These are phyloP conservation scores for Candida sonorensis DNA, from an alignment of 805 yeast genomes.

Conservation along the genomic window DNA sequence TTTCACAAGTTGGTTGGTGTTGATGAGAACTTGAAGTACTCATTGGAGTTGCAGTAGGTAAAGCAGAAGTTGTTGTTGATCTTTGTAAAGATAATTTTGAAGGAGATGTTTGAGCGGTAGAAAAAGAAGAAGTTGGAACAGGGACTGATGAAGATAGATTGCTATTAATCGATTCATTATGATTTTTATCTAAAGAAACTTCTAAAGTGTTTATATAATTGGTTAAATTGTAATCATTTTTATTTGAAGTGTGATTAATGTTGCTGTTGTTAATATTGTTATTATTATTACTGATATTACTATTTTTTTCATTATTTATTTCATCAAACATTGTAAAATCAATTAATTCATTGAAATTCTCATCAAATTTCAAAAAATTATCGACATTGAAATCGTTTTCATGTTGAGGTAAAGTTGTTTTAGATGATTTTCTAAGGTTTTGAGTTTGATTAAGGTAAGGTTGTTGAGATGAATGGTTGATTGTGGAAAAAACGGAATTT, in stretches of 20 bases:
- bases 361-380: slow-evolving; percentile 26
- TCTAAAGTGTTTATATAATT: slow-evolving; percentile 28
- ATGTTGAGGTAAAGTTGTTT: too few relatives aligned
- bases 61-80: too few relatives aligned
- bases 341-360: slow-evolving; percentile 20
- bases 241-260: slow-evolving; percentile 1
- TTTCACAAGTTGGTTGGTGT: slow-evolving; percentile 53
- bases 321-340: slow-evolving; percentile 23
- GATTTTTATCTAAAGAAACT: slow-evolving; percentile 24
- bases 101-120: slow-evolving; percentile 1
- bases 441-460: slow-evolving; percentile 1
- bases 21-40: slow-evolving; percentile 10
- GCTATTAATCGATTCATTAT: too few relatives aligned
- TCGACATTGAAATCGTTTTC: slow-evolving; percentile 27
- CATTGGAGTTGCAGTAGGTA: slow-evolving; percentile 4
- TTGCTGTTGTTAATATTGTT: neutral
- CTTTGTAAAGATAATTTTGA: slow-evolving; percentile 4
- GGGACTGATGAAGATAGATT: slow-evolving; percentile 9
- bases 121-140: neutral
- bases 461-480: too few relatives aligned
- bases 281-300: neutral
- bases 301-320: neutral
- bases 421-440: slow-evolving; percentile 2
- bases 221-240: slow-evolving; percentile 16
- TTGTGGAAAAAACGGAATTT: slow-evolving; percentile 14